A percentile compares a stretch with the other conserved stretches of the same genome.
These are phyloP conservation scores for Torrubiella hemipterigena DNA, from an alignment of 2,329 filamentous ascomycete species.

Conservation along the genomic window DNA sequence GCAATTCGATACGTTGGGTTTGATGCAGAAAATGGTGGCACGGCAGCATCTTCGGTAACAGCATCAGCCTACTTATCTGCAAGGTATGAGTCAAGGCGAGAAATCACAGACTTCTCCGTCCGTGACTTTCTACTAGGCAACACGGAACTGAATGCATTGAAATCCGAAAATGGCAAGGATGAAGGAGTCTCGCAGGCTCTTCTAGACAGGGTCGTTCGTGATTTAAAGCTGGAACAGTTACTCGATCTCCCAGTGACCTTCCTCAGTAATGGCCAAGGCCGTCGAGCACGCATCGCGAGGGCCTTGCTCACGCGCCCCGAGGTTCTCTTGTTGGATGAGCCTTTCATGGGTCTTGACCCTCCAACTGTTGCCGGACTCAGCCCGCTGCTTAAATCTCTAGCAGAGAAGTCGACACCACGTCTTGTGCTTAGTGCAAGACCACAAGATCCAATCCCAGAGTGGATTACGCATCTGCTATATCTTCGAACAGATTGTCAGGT, in stretches of 20 bases:
- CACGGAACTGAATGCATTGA: conserved; percentile 66
- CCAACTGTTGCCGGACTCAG: conserved; percentile 64
- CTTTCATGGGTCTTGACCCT: conserved; percentile 93
- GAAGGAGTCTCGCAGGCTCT: conserved; percentile 34
- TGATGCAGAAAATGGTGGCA: conserved; percentile 53
- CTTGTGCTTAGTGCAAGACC: conserved; percentile 69
- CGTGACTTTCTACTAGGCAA: conserved; percentile 71
- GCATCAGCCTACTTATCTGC: conserved; percentile 78
- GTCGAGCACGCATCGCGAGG: conserved; percentile 77
- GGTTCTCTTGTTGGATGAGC: conserved; percentile 78
- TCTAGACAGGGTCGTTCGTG: conserved; percentile 51
- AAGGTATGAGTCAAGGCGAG: conserved; percentile 77
- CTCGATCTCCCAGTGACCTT: conserved; percentile 76
- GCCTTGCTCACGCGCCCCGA: conserved; percentile 70
- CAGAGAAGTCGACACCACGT: conserved; percentile 53
- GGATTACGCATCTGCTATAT: conserved; percentile 77
- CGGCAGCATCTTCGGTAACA: conserved; percentile 41
- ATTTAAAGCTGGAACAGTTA: conserved; percentile 58
- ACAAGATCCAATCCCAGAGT: conserved; percentile 77
- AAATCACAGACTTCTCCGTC: conserved; percentile 79
- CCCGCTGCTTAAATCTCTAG: conserved; percentile 55
- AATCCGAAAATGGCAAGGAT: conserved; percentile 29
- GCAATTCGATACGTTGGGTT: conserved; percentile 90
- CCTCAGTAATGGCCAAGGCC: conserved; percentile 85
- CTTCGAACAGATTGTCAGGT: conserved; percentile 57